phyloP scores from a whole-genome alignment of 345 rosid genomes.

The Combretum micranthum region DNA sequence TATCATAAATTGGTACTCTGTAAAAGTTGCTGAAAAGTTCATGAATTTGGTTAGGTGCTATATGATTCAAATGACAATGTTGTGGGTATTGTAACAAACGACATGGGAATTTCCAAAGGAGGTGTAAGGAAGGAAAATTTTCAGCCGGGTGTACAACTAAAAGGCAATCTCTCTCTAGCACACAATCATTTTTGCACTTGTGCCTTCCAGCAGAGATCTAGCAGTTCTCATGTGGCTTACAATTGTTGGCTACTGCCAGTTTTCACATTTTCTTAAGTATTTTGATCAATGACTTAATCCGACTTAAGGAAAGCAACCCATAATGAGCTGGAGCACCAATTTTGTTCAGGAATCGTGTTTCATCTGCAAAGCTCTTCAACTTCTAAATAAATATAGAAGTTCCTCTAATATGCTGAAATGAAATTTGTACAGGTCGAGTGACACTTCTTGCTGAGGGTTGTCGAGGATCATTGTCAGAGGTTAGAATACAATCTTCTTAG shows the following conservation, averaged over 20 bases:
- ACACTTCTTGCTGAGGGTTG: constrained; percentile 92
- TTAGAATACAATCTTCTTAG: constrained; percentile 20
- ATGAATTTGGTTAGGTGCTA: constrained; percentile 46
- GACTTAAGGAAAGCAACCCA: too few relatives aligned
- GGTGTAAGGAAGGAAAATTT: constrained; percentile 82
- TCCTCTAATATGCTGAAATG: constrained; percentile 7
- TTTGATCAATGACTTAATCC: background rate
- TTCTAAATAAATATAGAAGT: background rate
- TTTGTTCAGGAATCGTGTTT: background rate
- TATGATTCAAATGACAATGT: constrained; percentile 58
- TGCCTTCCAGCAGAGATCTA: too few relatives aligned
- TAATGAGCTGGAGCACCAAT: too few relatives aligned
- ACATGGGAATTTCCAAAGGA: constrained; percentile 95
- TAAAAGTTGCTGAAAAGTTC: background rate
- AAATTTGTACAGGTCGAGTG: constrained; percentile 49
- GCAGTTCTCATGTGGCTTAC: background rate
- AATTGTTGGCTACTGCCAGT: background rate
- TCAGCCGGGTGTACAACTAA: constrained; percentile 74
- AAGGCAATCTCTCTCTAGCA: constrained; percentile 45
- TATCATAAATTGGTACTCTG: background rate
- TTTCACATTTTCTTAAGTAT: background rate
- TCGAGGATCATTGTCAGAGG: constrained; percentile 96
- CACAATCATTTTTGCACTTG: background rate
- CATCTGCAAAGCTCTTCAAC: background rate
- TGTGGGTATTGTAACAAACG: constrained; percentile 82